Base-by-base conservation (phyloP, 805 yeast genomes). In the Yamadazyma ubonensis region DNA sequence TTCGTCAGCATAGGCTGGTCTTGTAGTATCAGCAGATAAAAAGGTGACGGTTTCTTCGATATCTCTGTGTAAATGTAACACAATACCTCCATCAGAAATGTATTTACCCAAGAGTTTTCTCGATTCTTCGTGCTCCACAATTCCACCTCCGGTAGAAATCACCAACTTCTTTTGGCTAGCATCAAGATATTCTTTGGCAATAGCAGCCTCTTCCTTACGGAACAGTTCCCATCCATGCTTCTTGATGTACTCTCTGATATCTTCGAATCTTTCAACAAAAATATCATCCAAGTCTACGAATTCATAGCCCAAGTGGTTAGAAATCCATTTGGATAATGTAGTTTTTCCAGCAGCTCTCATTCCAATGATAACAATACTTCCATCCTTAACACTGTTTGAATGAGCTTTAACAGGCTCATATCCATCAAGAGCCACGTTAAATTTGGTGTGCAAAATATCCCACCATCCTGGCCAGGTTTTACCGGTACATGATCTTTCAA, bases 381-480 rank as follows among this genome's bases (percentile, higher is more conserved):
- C 74, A 36, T 69, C 61, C 28, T 70, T 75, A 53, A 16, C 45
- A 43, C 39, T 29, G 12, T 29, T 31, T 10, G 34, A 4, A 46
- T 44, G 20, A 51, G 49, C 8, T 51, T 40, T 17, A 50, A 44
- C 28, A 5, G 76, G 73, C 55, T 86, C 95, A 51, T 71, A 71
- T 18, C 99, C 99, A 53, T 80, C 84, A 26, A 93, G 61, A 8
- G 62, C 53, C 18, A 78, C 83, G 15, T 79, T 75, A 52, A 93
- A 78, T 34, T 73, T 65, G 36, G 84, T 75, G 57, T 81, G 89
- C 47, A 93, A 70, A 25, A 81, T 76, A 64, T 93, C 99, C 99
- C 99, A 93, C 99, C 99, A 93, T 27, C 97, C 98, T 15, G 99
- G 99, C 99, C 99, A 93, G 0, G 99, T 93, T 68, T 93, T 93